Evolutionary conservation across 176 grass and related monocot genomes (phyloP).

Genomic region (Bonia amplexicaulis): DNA sequence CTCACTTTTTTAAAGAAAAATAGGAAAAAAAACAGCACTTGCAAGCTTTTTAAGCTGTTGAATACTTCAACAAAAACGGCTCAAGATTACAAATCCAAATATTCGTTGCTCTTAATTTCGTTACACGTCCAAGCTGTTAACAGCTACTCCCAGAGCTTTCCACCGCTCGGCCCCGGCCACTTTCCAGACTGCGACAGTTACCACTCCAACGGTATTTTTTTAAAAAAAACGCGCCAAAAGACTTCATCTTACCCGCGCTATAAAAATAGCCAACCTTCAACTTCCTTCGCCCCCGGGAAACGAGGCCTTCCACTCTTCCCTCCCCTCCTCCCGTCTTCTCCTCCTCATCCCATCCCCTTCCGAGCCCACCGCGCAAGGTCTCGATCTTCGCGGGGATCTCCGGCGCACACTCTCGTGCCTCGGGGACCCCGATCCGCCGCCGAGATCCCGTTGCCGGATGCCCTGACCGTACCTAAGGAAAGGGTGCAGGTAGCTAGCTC

Average conservation of each 20-base stretch:
- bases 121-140: neutral
- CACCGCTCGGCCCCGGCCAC: too few species aligned
- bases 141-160: neutral
- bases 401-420: slow-evolving; percentile 64
- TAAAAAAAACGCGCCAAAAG: slow-evolving; percentile 47
- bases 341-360: slow-evolving; percentile 1
- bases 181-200: neutral
- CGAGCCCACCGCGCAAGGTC: neutral
- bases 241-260: neutral
- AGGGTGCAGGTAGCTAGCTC: neutral
- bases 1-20: too few species aligned
- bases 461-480: neutral
- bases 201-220: slow-evolving; percentile 26
- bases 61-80: neutral
- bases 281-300: slow-evolving; percentile 19
- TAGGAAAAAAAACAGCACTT: too few species aligned
- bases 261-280: slow-evolving; percentile 23
- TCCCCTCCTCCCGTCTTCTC: slow-evolving; percentile 24
- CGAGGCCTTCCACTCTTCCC: slow-evolving; percentile 23
- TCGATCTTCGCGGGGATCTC: slow-evolving; percentile 33
- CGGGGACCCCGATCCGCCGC: slow-evolving; percentile 31
- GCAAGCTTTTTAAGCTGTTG: neutral
- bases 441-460: neutral
- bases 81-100: neutral
- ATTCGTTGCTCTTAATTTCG: neutral